phyloP scores from a whole-genome alignment of 768 basidiomycete genomes.

The Leccinum rimulosum region DNA sequence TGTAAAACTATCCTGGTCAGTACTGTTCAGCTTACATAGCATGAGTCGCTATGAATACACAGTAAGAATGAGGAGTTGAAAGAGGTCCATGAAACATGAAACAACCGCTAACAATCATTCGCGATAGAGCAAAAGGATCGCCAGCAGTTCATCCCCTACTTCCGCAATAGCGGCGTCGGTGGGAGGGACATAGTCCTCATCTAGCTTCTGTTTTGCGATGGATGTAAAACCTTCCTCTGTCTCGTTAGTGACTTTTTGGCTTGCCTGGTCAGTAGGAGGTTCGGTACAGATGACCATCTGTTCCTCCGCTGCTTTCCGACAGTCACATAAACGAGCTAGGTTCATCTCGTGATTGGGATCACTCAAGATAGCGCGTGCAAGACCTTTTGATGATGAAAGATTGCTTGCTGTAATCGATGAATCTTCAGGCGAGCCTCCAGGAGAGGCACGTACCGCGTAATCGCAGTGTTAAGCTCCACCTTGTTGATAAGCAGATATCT shows the following conservation, averaged over 20 bases:
- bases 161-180: constrained; percentile 15
- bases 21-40: not conserved
- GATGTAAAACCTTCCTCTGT: constrained; percentile 49
- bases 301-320: constrained; percentile 25
- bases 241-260: constrained; percentile 37
- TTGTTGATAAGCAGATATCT: constrained; percentile 68
- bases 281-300: constrained; percentile 16
- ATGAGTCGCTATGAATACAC: constrained; percentile 8
- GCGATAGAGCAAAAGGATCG: constrained; percentile 28
- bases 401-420: constrained; percentile 63
- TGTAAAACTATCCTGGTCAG: not conserved
- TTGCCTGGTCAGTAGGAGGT: constrained; percentile 15
- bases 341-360: constrained; percentile 44
- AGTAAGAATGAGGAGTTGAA: not conserved
- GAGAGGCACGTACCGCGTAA: constrained; percentile 57
- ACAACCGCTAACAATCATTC: constrained; percentile 34
- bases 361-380: constrained; percentile 52
- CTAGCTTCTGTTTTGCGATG: constrained; percentile 35
- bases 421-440: constrained; percentile 56
- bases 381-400: constrained; percentile 57
- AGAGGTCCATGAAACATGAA: constrained; percentile 21
- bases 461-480: constrained; percentile 61
- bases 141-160: constrained; percentile 22
- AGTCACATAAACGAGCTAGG: constrained; percentile 45
- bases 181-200: constrained; percentile 20